A percentile compares a stretch with the other conserved stretches of the same genome.
phyloP scores from a whole-genome alignment of 306 rosid genomes.

The Adenanthera pavonina region DNA sequence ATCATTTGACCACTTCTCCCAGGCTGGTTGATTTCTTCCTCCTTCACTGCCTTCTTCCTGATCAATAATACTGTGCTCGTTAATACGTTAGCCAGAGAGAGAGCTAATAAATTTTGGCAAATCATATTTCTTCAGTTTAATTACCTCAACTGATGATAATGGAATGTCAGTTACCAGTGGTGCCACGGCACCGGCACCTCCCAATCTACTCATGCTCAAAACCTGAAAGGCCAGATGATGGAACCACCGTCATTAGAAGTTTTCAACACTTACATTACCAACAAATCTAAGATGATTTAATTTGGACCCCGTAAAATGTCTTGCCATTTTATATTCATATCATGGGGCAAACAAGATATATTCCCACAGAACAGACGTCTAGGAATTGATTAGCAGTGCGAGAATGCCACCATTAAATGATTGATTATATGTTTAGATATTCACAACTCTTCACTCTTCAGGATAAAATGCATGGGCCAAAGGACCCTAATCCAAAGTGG shows the following conservation, averaged over 20 bases:
- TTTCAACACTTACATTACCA: background rate
- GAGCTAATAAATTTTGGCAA: background rate
- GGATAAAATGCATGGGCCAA: slow-evolving; percentile 34
- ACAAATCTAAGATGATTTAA: slow-evolving; percentile 20
- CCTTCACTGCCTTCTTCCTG: slow-evolving; percentile 93
- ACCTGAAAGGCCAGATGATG: slow-evolving; percentile 67
- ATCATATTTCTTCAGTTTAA: slow-evolving; percentile 35
- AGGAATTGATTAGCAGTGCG: background rate
- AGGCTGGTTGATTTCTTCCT: slow-evolving; percentile 82
- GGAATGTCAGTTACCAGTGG: slow-evolving; percentile 95
- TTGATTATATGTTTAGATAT: slow-evolving; percentile 22
- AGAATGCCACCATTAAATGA: slow-evolving; percentile 30
- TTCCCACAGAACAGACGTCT: background rate
- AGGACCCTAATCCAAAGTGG: slow-evolving; percentile 33
- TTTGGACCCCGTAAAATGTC: background rate
- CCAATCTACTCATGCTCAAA: slow-evolving; percentile 98
- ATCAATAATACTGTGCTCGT: background rate
- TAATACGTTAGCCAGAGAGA: slow-evolving; percentile 12
- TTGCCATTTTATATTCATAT: background rate
- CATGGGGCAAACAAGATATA: slow-evolving; percentile 15
- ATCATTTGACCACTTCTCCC: slow-evolving; percentile 97
- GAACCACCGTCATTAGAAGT: slow-evolving; percentile 26
- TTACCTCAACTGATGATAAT: slow-evolving; percentile 93
- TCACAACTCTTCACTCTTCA: background rate
- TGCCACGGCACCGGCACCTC: slow-evolving; percentile 99